Conservation (phyloP, 2,329 filamentous ascomycete genomes). For the Alternaria triticina region DNA sequence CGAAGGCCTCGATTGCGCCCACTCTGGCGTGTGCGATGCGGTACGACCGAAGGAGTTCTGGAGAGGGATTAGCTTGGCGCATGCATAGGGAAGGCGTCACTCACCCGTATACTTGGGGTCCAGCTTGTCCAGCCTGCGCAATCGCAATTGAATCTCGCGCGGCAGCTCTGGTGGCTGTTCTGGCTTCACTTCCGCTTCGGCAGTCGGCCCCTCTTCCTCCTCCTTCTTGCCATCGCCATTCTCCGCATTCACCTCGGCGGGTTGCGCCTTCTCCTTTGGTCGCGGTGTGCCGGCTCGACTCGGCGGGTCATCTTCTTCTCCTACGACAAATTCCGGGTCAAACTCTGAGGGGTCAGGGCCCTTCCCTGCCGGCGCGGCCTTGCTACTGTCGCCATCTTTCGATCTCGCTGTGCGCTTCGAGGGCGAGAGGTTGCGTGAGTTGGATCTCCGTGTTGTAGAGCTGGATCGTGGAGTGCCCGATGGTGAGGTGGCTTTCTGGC, state of each 20-base stretch:
- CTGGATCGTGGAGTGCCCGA: conserved; percentile 54
- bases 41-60: conserved; percentile 90
- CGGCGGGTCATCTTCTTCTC: conserved; percentile 75
- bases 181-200: conserved; percentile 36
- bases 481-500: conserved; percentile 63
- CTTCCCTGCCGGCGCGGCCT: conserved; percentile 56
- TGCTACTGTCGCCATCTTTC: conserved; percentile 43
- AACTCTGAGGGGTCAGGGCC: conserved; percentile 85
- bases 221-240: conserved; percentile 43
- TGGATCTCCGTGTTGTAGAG: conserved; percentile 54
- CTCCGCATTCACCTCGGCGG: conserved; percentile 24
- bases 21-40: conserved; percentile 87
- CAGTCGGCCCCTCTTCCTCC: conserved; percentile 37
- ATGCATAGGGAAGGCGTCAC: conserved; percentile 2
- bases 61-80: conserved; percentile 19
- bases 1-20: conserved; percentile 89
- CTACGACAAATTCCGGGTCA: conserved; percentile 83
- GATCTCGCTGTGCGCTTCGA: conserved; percentile 40
- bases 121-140: conserved; percentile 88
- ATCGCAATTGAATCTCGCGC: conserved; percentile 73
- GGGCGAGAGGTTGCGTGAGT: conserved; percentile 51
- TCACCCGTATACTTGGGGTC: conserved; percentile 84
- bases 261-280: conserved; percentile 51
- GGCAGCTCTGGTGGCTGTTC: conserved; percentile 65
- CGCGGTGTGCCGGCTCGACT: conserved; percentile 67